Conservation (phyloP, 768 basidiomycete genomes). For the Rhodotorula graminis region DNA sequence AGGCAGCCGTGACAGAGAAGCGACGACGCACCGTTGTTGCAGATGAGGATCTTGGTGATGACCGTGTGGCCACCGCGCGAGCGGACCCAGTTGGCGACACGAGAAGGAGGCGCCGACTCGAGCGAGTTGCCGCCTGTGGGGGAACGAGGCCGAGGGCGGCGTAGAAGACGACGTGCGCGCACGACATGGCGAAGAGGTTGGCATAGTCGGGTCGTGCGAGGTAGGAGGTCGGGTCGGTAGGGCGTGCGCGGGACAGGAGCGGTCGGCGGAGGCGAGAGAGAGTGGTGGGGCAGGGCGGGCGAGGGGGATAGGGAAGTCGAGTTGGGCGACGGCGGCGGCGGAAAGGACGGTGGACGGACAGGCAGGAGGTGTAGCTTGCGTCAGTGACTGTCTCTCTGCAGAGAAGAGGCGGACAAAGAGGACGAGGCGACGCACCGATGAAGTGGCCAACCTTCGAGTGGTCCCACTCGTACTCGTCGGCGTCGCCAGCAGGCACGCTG, state of each 20-base stretch:
- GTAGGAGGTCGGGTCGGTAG: no score
- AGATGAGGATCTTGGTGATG: constrained; percentile 98
- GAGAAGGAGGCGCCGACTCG: constrained; percentile 71
- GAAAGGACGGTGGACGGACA: no score
- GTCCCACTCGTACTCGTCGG: constrained; percentile 19
- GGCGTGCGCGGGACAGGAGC: no score
- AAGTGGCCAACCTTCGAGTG: constrained; percentile 43
- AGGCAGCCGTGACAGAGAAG: not conserved
- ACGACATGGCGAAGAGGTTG: not conserved
- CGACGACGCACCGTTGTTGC: constrained; percentile 76
- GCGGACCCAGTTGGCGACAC: constrained; percentile 85
- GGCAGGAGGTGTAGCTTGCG: not conserved
- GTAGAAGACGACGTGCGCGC: not conserved
- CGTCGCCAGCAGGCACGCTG: not conserved
- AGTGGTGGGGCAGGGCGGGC: no score
- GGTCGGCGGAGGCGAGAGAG: no score
- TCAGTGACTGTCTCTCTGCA: not conserved
- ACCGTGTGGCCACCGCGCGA: constrained; percentile 91
- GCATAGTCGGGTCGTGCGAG: not conserved
- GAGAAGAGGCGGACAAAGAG: not conserved
- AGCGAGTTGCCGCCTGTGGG: constrained; percentile 83
- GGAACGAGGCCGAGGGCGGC: not conserved
- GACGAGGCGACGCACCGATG: constrained; percentile 39
- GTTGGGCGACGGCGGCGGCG: no score
- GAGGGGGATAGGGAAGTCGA: no score